Base-by-base conservation (phyloP, 148 eudicot species). In the Euryodendron excelsum region DNA sequence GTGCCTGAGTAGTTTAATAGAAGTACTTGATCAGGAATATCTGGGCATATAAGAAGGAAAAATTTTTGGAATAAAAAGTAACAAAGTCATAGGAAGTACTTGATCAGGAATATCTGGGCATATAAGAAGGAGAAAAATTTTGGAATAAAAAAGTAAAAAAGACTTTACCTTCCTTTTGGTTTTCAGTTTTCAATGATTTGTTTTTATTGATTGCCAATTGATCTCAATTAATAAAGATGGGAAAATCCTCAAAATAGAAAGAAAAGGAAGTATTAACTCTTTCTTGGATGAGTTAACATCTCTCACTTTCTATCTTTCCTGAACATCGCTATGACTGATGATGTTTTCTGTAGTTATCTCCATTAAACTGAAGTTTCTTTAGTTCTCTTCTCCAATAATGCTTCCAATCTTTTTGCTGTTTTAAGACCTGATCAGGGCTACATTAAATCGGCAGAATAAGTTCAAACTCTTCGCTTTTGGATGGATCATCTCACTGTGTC, bases 271-370 rank as follows among this genome's bases (percentile, higher is more conserved):
- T 2, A 1, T 31, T 39, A 13, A 17, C 53, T 41, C 27, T 25
- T 28, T 41, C 56, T 41, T 61, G 36, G 10, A 75, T 44, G 27
- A n/a, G 10, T 39, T 39, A 30, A 45, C 30, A 39, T n/a, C 58
- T 48, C 37, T 47, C n/a, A 69, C 21, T n/a, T n/a, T n/a, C n/a
- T 34, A 39, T 47, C 18, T 69, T 69, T 27, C 18, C 59, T 27
- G 14, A 15, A 48, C 50, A 45, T 28, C n/a, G n/a, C n/a, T n/a
- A 13, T 28, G 23, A n/a, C 20, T 0, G 0, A 52, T n/a, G 37
- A 41, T 60, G n/a, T 64, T 63, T 74, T 45, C 78, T 75, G 9
- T 62, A 18, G 28, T 28, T 75, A 62, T 10, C 52, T 7, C 36
- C 60, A 17, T 47, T 45, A n/a, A n/a, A n/a, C n/a, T n/a, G n/a